A percentile compares a stretch with the other conserved stretches of the same genome.
Conservation (phyloP, 2,329 filamentous ascomycete species). For the Trichoderma sp. region DNA sequence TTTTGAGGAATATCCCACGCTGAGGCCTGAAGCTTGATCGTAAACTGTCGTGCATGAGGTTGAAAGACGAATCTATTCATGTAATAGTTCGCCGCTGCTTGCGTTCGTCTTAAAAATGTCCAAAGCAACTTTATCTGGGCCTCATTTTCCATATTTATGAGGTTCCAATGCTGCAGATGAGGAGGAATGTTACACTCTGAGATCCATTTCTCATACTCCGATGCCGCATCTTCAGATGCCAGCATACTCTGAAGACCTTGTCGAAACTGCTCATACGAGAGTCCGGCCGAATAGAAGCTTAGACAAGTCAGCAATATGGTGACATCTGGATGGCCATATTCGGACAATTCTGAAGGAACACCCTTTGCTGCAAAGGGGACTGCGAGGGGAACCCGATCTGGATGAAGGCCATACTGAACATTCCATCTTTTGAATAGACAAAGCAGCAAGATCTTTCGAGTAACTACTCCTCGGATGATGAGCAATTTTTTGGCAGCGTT, state of each 20-base stretch:
- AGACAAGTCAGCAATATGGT: conserved; percentile 64
- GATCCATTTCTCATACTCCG: conserved; percentile 54
- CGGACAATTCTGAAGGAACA: conserved; percentile 57
- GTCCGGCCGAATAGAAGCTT: conserved; percentile 63
- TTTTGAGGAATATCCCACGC: conserved; percentile 65
- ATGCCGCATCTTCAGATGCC: conserved; percentile 52
- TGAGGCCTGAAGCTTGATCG: conserved; percentile 60
- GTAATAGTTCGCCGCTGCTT: conserved; percentile 57
- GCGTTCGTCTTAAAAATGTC: conserved; percentile 46
- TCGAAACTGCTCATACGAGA: conserved; percentile 48
- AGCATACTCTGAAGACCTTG: conserved; percentile 50
- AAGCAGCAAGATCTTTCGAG: conserved; percentile 50
- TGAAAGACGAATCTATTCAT: conserved; percentile 65
- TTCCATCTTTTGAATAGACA: conserved; percentile 64
- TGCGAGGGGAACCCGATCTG: conserved; percentile 59
- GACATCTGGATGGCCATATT: conserved; percentile 68
- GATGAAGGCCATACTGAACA: conserved; percentile 62
- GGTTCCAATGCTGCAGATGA: conserved; percentile 50
- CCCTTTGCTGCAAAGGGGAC: conserved; percentile 43
- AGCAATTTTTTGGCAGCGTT: neutral
- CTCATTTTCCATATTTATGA: conserved; percentile 59
- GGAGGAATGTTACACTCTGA: conserved; percentile 44
- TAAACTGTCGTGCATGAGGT: conserved; percentile 62
- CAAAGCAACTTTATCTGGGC: conserved; percentile 52
- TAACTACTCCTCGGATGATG: conserved; percentile 5